phyloP scores from a whole-genome alignment of 345 rosid species.

The Alliaria petiolata region DNA sequence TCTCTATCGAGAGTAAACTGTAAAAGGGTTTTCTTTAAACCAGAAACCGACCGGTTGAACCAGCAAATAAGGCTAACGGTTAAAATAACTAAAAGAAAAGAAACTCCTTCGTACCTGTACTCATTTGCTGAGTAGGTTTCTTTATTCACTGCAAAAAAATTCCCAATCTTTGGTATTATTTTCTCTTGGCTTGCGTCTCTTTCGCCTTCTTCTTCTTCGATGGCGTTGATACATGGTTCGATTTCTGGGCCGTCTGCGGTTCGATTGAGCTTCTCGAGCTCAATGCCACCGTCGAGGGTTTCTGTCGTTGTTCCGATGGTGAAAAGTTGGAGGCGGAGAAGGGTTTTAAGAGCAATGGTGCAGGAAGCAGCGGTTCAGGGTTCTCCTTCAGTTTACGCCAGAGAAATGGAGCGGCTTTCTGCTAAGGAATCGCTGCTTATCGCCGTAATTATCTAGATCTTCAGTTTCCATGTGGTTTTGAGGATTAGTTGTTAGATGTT shows the following conservation, averaged over 20 bases:
- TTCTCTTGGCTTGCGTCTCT: not conserved
- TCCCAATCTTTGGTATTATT: not conserved
- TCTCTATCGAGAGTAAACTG: not conserved
- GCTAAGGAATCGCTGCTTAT: conserved; percentile 95
- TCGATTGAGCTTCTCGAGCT: conserved; percentile 23
- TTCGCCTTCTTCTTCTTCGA: conserved; percentile 16
- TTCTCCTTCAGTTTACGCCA: conserved; percentile 76
- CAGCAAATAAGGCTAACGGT: not conserved
- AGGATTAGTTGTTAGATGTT: not conserved
- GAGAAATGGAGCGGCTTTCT: conserved; percentile 94
- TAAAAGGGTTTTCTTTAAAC: not conserved
- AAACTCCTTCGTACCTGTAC: too few species aligned
- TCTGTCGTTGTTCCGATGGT: conserved; percentile 20
- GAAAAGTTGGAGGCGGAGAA: conserved; percentile 22
- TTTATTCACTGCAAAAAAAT: not conserved
- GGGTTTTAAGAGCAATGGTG: conserved; percentile 50
- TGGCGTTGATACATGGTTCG: conserved; percentile 43
- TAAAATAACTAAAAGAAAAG: too few species aligned
- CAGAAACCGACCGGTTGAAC: conserved; percentile 10
- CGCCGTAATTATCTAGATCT: conserved; percentile 40
- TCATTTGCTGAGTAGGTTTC: not conserved
- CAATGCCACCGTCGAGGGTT: conserved; percentile 19
- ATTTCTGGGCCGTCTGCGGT: conserved; percentile 29
- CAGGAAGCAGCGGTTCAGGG: conserved; percentile 67
- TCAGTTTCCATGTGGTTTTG: not conserved